Base-by-base conservation (phyloP, 371 early-diverging fungal genomes). In the Mucor ambiguus region DNA sequence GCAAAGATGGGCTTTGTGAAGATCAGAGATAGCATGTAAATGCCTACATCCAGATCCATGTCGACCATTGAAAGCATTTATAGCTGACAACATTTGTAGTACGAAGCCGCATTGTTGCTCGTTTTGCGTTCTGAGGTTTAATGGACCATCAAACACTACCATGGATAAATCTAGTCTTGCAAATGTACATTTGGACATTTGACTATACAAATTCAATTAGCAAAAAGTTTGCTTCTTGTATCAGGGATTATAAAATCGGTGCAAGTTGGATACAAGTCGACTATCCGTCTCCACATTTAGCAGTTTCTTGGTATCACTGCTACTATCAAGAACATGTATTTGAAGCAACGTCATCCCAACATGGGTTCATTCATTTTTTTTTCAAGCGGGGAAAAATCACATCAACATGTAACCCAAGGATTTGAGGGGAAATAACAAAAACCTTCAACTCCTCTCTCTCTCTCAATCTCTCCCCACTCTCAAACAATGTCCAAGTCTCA, bases 401-500 rank as follows among this genome's bases (percentile, higher is more conserved):
- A 46, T 22, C 46, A 46, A 46, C 46, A 22, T 46, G 46, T 46
- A 46, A 46, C 22, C 46, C 46, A 46, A 46, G 46, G 20, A 22
- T 28, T 52, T 52, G 52, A 52, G 28, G 52, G 52, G 52, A 26
- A 58, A 58, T 37, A 33, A 58, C 59, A 38, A 41, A 38, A 38
- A 59, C 16, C 37, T 28, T 41, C 20, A 28, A 28, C 43, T 29
- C 32, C 33, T 61, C 33, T 49, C 32, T 35, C 11, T 48, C 7
- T 61, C 49, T 26, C 22, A 7, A 28, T 43, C 48, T 26, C 54
- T 44, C 58, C 54, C 66, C 60, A 58, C 59, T 66, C 66, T 48
- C n/a, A 41, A 24, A 66, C 35, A 58, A 73, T 77, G 74, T 58
- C 41, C 55, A 69, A 75, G 58, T 64, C 67, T 61, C 83, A 82